Base-by-base conservation (phyloP, 1,284 basidiomycete genomes). In the Moesziomyces globuligerus region DNA sequence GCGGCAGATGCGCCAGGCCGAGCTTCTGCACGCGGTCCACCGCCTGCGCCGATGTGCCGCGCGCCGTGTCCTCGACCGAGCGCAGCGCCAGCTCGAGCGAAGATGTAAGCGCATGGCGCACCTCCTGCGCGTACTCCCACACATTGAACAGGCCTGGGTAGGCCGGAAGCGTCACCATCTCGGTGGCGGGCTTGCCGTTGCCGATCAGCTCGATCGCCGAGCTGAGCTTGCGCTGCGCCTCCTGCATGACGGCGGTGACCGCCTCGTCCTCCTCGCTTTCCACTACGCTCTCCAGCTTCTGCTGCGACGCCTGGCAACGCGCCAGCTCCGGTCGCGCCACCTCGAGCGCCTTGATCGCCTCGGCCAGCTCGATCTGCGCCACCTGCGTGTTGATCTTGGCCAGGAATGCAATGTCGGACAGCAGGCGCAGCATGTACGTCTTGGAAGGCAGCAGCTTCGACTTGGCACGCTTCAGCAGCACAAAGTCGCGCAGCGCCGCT, bases 371-470 rank as follows among this genome's bases (percentile, higher is more conserved):
- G 17, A 87, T 83, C 65, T 90, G 86, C 2, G 96, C 94, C 17
- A 94, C 89, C 58, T 93, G 88, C 10, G 90, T 87, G 82, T 99
- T 99, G 66, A 93, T 89, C 10, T 89, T 87, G 8, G 91, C 90
- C 56, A 99, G 89, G 28, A 96, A 86, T 69, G 93, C 90, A 40
- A 98, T 86, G 81, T 98, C 96, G 51, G 89, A 86, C 50, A 98
- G 87, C 20, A 98, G 87, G 78, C 97, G 91, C 64, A 88, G 87
- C 59, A 98, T 87, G 84, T 96, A 98, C 18, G 93, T 96, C 71
- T 91, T 89, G n/a, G 90, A 94, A 2, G 96, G 96, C 41, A 92
- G 89, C 42, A 99, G 90, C 85, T 98, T 99, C 42, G 93, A 96
- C 84, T 93, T 94, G 36, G 91, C 88, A 25, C 96, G 90, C 85